Base-by-base conservation (phyloP, 83 land plant species). In the Larix sibirica region DNA sequence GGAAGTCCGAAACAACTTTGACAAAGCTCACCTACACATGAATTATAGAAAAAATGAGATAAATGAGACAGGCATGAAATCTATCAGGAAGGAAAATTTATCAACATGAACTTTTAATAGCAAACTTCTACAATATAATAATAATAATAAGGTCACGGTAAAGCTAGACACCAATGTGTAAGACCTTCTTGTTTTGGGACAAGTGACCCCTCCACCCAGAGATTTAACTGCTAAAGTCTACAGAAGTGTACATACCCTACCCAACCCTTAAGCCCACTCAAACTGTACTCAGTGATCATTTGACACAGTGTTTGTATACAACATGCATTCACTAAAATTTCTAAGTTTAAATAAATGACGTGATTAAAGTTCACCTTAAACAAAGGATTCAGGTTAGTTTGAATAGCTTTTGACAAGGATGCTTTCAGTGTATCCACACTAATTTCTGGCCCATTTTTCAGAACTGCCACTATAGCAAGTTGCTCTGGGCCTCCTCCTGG, bases 401-500 rank as follows among this genome's bases (percentile, higher is more conserved):
- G 90, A 40, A 95, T 88, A 69, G 94, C 90, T 77, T 79, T 85
- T 64, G 94, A 86, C 64, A 97, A 92, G 31, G 26, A 82, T 44
- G 64, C 63, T 82, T 84, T 91, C 44, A 95, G 84, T 21, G 66
- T 63, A 24, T 88, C 82, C 65, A 84, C 47, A 10, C 74, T 58
- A 47, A 86, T 40, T n/a, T 44, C 50, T 54, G 86, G 20, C 65
- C 86, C 89, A 38, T 81, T 67, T 78, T 88, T 91, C 21, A 95
- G 87, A 59, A 95, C 98, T 54, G 86, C 98, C 68, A 94, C 88
- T 62, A 97, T 80, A 79, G 89, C 90, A 33, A 97, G 83, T 71
- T 86, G 79, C 74, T 97, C 99, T 75, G 99, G 98, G 50, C 99
- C 98, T 38, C 97, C 98, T 54, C 77, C 81, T n/a, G 66, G 31